phyloP scores from a whole-genome alignment of 495 filamentous ascomycete genomes.

The Tuber magnatum region DNA sequence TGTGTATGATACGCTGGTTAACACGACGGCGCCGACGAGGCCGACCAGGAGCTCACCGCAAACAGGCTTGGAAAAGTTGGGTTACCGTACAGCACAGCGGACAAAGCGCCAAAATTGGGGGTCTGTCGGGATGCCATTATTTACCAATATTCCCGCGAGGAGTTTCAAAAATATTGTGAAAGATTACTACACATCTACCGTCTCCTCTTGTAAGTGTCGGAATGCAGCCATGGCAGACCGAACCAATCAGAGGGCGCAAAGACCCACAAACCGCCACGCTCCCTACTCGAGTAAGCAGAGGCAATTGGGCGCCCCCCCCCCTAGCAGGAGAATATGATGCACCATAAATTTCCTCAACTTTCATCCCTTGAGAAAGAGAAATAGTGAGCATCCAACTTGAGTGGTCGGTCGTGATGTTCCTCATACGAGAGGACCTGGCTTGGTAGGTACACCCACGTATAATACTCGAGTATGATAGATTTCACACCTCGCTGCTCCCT shows the following conservation, averaged over 20 bases:
- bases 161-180: not conserved
- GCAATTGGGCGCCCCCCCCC: not conserved
- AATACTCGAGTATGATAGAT: not conserved
- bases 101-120: not conserved
- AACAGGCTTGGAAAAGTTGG: not conserved
- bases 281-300: not conserved
- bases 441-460: not conserved
- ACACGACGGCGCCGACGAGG: not conserved
- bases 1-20: not conserved
- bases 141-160: not conserved
- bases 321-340: not conserved
- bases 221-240: not conserved
- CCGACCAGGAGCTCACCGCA: not conserved
- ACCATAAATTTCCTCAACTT: not conserved
- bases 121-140: not conserved
- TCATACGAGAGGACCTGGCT: not conserved
- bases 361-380: not conserved
- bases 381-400: not conserved
- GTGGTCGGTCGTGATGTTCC: not conserved
- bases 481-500: not conserved
- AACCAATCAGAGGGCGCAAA: not conserved
- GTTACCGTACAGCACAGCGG: not conserved
- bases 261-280: not conserved
- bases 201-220: not conserved
- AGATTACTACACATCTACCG: not conserved